Evolutionary conservation across 805 yeast species (phyloP).

Genomic region (Yamadazyma kitorensis): DNA sequence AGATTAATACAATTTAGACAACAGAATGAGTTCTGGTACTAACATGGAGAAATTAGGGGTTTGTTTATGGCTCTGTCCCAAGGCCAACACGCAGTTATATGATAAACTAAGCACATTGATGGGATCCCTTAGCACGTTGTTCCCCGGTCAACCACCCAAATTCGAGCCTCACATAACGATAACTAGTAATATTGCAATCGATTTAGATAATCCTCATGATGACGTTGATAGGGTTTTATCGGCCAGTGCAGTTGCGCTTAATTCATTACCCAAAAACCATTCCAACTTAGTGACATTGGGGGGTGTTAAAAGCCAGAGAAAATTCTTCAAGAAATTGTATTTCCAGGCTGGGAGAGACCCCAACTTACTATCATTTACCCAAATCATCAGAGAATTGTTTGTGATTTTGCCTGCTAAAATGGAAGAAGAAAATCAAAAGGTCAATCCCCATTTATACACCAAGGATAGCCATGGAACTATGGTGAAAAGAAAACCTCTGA

Average conservation of each 20-base stretch:
- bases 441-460: conserved; percentile 39
- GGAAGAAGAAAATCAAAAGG: conserved; percentile 32
- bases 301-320: conserved; percentile 45
- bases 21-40: conserved; percentile 1
- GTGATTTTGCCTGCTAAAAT: conserved; percentile 43
- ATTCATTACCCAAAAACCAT: conserved; percentile 40
- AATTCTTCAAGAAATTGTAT: conserved; percentile 52
- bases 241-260: conserved; percentile 55
- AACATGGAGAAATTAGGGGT: conserved; percentile 12
- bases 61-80: conserved; percentile 79
- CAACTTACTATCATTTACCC: conserved; percentile 50
- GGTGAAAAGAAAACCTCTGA: conserved; percentile 25
- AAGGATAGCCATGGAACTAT: conserved; percentile 24
- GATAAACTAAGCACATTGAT: conserved; percentile 59
- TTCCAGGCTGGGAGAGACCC: conserved; percentile 46
- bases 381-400: conserved; percentile 55
- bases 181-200: conserved; percentile 55
- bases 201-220: conserved; percentile 39
- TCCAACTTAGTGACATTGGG: conserved; percentile 39
- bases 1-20: too few relatives aligned
- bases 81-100: conserved; percentile 46
- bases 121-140: conserved; percentile 64
- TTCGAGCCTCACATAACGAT: conserved; percentile 80
- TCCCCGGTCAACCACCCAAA: conserved; percentile 61
- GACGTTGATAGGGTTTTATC: conserved; percentile 60